Evolutionary conservation across 495 filamentous ascomycete species (phyloP).

Genomic region (Aspergillus sparsus): DNA sequence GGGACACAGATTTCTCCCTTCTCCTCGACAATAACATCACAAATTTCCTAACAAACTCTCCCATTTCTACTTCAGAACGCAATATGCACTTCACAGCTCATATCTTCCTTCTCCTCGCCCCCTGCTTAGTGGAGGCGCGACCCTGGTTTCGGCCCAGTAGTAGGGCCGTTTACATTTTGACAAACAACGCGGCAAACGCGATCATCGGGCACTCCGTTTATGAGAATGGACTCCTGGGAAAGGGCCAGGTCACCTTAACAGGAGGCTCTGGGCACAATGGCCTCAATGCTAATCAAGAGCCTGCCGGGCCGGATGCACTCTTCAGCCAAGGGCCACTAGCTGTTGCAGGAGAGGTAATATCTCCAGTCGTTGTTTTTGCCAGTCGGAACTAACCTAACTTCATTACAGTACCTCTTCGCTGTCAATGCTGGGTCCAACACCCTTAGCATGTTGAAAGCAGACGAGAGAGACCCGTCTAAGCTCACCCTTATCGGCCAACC

Average conservation of each 20-base stretch:
- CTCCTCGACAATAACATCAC: too few relatives aligned
- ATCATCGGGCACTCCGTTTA: constrained; percentile 1
- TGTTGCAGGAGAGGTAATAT: constrained; percentile 7
- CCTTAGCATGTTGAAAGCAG: neutral
- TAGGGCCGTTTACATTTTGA: constrained; percentile 8
- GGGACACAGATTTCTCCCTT: too few relatives aligned
- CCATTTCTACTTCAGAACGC: neutral
- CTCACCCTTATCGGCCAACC: constrained; percentile 1
- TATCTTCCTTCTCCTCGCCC: neutral
- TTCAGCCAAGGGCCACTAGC: constrained; percentile 4
- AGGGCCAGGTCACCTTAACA: neutral
- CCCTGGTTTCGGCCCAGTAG: neutral
- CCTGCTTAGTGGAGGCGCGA: neutral
- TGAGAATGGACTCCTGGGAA: neutral
- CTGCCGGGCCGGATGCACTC: neutral
- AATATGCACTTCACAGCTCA: neutral
- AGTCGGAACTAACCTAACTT: neutral
- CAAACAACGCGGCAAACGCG: neutral
- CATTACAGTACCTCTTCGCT: constrained; percentile 6
- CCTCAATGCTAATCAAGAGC: neutral
- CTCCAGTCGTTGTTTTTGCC: neutral
- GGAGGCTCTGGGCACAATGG: neutral
- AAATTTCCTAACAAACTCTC: too few relatives aligned
- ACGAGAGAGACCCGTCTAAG: neutral
- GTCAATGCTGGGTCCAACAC: constrained; percentile 8